These are phyloP conservation scores for Clitoria ternatea DNA, from an alignment of 306 rosid genomes.

Conservation along the genomic window DNA sequence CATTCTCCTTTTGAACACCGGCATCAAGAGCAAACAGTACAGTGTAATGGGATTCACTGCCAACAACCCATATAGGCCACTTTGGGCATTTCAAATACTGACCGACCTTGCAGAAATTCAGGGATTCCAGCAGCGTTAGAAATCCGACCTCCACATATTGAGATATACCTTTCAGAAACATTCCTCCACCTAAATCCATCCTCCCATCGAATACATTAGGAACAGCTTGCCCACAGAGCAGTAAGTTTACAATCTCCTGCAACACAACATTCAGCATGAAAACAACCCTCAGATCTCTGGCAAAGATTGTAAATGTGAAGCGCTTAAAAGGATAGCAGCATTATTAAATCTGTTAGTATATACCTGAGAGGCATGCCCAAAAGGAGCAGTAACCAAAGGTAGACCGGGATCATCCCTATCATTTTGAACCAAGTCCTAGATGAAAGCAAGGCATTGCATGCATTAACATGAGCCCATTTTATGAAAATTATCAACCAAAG, in stretches of 20 bases:
- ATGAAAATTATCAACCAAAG: conserved; percentile 6
- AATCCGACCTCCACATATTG: conserved; percentile 81
- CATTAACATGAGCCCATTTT: conserved; percentile 1
- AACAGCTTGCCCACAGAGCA: conserved; percentile 83
- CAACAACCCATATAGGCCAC: conserved; percentile 95
- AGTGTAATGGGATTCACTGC: conserved; percentile 86
- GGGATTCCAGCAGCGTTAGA: conserved; percentile 75
- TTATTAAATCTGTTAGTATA: background rate
- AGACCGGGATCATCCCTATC: conserved; percentile 89
- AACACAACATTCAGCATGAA: conserved; percentile 17
- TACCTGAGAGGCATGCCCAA: conserved; percentile 96
- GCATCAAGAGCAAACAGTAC: conserved; percentile 77
- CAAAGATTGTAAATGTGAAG: conserved; percentile 1
- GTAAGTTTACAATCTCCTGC: conserved; percentile 86
- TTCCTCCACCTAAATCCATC: conserved; percentile 85
- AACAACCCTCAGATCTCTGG: background rate
- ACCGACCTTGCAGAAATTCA: conserved; percentile 81
- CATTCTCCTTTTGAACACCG: conserved; percentile 76
- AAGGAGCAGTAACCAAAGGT: conserved; percentile 87
- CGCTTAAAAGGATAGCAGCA: background rate
- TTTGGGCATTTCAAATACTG: conserved; percentile 71
- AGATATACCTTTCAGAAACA: conserved; percentile 77
- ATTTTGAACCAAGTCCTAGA: conserved; percentile 66
- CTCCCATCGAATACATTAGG: conserved; percentile 83
- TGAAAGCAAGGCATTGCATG: background rate